phyloP scores from a whole-genome alignment of 352 stramenopile genomes.

The Phytophthora pini region DNA sequence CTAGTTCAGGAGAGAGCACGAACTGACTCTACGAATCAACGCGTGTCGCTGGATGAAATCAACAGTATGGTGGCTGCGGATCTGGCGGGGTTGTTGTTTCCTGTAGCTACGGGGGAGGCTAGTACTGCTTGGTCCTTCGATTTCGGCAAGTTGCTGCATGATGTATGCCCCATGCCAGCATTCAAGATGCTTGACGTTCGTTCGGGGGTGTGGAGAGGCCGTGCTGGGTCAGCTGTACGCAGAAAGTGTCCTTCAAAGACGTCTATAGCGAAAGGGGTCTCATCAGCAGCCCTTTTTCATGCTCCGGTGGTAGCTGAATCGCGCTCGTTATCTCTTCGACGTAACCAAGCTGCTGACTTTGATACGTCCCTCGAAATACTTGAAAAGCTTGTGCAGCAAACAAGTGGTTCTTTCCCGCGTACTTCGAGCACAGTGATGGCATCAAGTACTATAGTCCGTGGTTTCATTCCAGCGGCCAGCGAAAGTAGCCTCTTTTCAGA shows the following conservation, averaged over 20 bases:
- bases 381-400: constrained; percentile 32
- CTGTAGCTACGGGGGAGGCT: constrained; percentile 15
- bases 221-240: constrained; percentile 2
- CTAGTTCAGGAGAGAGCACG: constrained; percentile 4
- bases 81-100: constrained; percentile 70
- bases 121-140: constrained; percentile 46
- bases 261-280: constrained; percentile 10
- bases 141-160: constrained; percentile 61
- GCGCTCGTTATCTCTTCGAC: constrained; percentile 21
- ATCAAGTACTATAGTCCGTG: constrained; percentile 37
- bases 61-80: constrained; percentile 65
- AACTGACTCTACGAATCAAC: constrained; percentile 9
- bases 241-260: constrained; percentile 16
- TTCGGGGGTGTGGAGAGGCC: constrained; percentile 42
- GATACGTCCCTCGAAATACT: constrained; percentile 21
- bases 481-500: constrained; percentile 23
- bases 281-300: constrained; percentile 31
- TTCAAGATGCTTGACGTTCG: constrained; percentile 77
- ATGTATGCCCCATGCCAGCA: constrained; percentile 62
- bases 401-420: constrained; percentile 32
- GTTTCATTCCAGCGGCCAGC: constrained; percentile 13
- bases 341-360: constrained; percentile 7
- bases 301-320: constrained; percentile 27
- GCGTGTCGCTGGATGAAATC: constrained; percentile 63
- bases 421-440: constrained; percentile 20